Conservation (phyloP, 2,329 filamentous ascomycete genomes). For the Talaromyces marneffei region DNA sequence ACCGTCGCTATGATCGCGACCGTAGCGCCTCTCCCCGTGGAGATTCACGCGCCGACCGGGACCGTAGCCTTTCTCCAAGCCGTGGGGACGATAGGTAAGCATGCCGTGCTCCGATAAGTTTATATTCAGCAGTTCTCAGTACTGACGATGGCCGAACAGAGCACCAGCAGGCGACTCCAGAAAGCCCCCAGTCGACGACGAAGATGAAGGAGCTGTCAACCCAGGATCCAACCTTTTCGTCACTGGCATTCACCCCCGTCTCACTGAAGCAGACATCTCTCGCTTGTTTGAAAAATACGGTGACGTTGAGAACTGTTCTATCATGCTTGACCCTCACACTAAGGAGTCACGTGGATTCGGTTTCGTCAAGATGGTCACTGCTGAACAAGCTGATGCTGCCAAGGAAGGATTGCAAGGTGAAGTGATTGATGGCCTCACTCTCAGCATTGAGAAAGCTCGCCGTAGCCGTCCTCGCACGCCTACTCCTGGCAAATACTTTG, state of each 20-base stretch:
- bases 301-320: slow-evolving; percentile 98
- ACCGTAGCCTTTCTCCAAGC: slow-evolving; percentile 60
- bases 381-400: slow-evolving; percentile 91
- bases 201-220: slow-evolving; percentile 75
- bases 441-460: slow-evolving; percentile 98
- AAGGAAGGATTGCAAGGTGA: slow-evolving; percentile 95
- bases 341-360: slow-evolving; percentile 98
- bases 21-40: slow-evolving; percentile 62
- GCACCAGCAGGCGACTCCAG: slow-evolving; percentile 44
- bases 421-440: slow-evolving; percentile 85
- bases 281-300: slow-evolving; percentile 98
- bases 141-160: slow-evolving; percentile 27
- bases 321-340: slow-evolving; percentile 97
- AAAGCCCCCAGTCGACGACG: slow-evolving; percentile 52
- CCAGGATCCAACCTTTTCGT: slow-evolving; percentile 98
- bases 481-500: slow-evolving; percentile 98
- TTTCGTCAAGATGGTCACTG: slow-evolving; percentile 97
- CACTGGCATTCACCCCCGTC: slow-evolving; percentile 90
- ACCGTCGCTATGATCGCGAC: slow-evolving; percentile 60
- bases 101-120: background rate
- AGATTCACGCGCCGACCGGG: slow-evolving; percentile 48
- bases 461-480: slow-evolving; percentile 91
- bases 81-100: slow-evolving; percentile 50
- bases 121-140: background rate
- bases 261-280: slow-evolving; percentile 83